Percentiles rank a stretch among this genome's conserved stretches.
These are phyloP conservation scores for Kwoniella botswanensis DNA, from an alignment of 768 basidiomycete genomes.

Conservation along the genomic window DNA sequence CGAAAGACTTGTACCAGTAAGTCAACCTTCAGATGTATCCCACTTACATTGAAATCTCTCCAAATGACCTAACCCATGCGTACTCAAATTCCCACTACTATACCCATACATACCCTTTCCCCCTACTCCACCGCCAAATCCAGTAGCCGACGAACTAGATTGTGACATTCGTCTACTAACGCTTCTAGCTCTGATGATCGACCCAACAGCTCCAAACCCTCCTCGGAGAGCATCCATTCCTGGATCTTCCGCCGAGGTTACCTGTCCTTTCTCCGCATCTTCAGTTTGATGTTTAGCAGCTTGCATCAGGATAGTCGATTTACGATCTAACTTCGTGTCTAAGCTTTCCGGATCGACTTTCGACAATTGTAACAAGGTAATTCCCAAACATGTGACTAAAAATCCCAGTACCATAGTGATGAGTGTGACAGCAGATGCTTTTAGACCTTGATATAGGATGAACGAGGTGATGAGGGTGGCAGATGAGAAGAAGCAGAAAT, in stretches of 20 bases:
- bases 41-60: constrained; percentile 71
- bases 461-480: constrained; percentile 60
- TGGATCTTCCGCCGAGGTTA: constrained; percentile 76
- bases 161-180: constrained; percentile 43
- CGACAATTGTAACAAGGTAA: constrained; percentile 82
- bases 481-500: constrained; percentile 61
- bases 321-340: constrained; percentile 70
- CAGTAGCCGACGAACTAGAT: constrained; percentile 26
- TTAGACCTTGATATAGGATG: constrained; percentile 87
- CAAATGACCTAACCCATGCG: constrained; percentile 62
- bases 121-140: constrained; percentile 33
- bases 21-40: background rate
- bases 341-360: constrained; percentile 79
- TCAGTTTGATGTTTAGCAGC: constrained; percentile 78
- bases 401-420: constrained; percentile 91
- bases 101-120: constrained; percentile 44
- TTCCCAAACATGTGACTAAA: constrained; percentile 72
- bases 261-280: constrained; percentile 71
- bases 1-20: too few relatives aligned
- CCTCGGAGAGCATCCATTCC: constrained; percentile 91
- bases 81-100: constrained; percentile 50
- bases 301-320: constrained; percentile 86
- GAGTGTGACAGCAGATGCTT: constrained; percentile 75
- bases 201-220: constrained; percentile 87
- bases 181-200: constrained; percentile 68